phyloP scores from a whole-genome alignment of 163 green algal genomes.

The Chlorella variabilis region DNA sequence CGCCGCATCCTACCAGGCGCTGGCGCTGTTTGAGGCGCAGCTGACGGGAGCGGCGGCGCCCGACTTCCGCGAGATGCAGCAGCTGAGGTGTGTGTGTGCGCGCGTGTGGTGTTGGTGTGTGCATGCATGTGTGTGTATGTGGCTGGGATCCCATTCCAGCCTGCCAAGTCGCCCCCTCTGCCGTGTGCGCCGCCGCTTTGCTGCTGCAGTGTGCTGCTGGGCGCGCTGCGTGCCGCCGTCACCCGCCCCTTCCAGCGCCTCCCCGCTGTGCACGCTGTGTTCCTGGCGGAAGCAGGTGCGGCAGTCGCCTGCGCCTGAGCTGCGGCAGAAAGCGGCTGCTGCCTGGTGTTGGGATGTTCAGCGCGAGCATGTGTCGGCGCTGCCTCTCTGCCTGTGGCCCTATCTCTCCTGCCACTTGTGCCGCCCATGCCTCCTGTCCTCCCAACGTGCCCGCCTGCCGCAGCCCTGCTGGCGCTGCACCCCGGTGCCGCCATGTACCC shows the following conservation, averaged over 20 bases:
- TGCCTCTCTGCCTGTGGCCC: too few species aligned
- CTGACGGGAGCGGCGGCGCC: neutral
- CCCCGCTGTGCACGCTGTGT: constrained; percentile 42
- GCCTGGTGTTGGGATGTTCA: too few species aligned
- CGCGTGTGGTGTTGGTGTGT: neutral
- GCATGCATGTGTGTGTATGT: neutral
- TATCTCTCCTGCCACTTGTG: too few species aligned
- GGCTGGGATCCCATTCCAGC: too few species aligned
- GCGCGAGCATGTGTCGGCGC: too few species aligned
- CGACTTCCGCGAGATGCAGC: constrained; percentile 20
- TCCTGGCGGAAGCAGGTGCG: constrained; percentile 51
- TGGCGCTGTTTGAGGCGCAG: constrained; percentile 33
- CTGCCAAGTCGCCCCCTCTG: too few species aligned
- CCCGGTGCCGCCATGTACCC: constrained; percentile 43
- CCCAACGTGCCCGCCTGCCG: neutral
- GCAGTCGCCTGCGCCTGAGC: too few species aligned
- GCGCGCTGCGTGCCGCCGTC: constrained; percentile 34
- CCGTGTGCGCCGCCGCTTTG: too few species aligned
- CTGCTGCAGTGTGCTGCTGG: constrained; percentile 43
- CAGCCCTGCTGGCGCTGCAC: constrained; percentile 29
- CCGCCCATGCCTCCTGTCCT: too few species aligned
- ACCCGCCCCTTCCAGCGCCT: constrained; percentile 49
- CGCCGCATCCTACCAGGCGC: constrained; percentile 27
- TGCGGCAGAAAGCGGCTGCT: too few species aligned
- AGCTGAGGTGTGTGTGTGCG: constrained; percentile 31